Percentiles rank a stretch among this genome's conserved stretches.
These are phyloP conservation scores for Secale cereale DNA, from an alignment of 176 grass and related monocot genomes.

Conservation along the genomic window DNA sequence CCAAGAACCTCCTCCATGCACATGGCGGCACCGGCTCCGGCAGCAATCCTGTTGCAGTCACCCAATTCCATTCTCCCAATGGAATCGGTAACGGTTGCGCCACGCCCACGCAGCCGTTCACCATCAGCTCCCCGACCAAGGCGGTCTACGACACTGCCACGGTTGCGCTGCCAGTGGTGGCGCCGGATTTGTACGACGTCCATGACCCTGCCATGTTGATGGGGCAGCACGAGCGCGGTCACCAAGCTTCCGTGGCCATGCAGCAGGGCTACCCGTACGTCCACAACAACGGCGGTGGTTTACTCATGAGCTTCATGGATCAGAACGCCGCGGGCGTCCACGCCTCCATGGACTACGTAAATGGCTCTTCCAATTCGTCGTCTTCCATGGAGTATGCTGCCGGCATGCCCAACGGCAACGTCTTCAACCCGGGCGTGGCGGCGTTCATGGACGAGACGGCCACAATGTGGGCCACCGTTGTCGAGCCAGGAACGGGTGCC, in stretches of 20 bases:
- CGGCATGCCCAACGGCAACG: conserved; percentile 35
- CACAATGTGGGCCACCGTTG: conserved; percentile 51
- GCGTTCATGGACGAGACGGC: conserved; percentile 65
- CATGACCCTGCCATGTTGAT: conserved; percentile 29
- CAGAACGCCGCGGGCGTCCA: conserved; percentile 40
- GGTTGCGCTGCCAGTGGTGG: conserved; percentile 14
- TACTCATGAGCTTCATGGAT: conserved; percentile 78
- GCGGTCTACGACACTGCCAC: conserved; percentile 33
- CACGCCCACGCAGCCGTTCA: conserved; percentile 69
- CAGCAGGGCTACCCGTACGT: conserved; percentile 45
- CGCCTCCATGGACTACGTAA: conserved; percentile 59
- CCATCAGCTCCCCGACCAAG: conserved; percentile 79
- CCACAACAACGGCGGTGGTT: conserved; percentile 39
- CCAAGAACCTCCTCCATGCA: conserved; percentile 40
- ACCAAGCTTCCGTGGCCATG: conserved; percentile 14
- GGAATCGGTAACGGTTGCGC: not conserved
- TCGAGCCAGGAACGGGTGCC: conserved; percentile 22
- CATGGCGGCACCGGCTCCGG: conserved; percentile 4
- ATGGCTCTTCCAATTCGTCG: conserved; percentile 50
- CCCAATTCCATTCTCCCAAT: conserved; percentile 38
- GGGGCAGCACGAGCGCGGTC: conserved; percentile 16
- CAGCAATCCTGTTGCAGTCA: conserved; percentile 23
- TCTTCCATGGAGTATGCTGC: conserved; percentile 53
- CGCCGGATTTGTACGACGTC: conserved; percentile 35
- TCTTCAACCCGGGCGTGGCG: conserved; percentile 26